Percentiles rank a stretch among this genome's conserved stretches.
These are phyloP conservation scores for Crithidia sp. DNA, from an alignment of 208 protist species.

Conservation along the genomic window DNA sequence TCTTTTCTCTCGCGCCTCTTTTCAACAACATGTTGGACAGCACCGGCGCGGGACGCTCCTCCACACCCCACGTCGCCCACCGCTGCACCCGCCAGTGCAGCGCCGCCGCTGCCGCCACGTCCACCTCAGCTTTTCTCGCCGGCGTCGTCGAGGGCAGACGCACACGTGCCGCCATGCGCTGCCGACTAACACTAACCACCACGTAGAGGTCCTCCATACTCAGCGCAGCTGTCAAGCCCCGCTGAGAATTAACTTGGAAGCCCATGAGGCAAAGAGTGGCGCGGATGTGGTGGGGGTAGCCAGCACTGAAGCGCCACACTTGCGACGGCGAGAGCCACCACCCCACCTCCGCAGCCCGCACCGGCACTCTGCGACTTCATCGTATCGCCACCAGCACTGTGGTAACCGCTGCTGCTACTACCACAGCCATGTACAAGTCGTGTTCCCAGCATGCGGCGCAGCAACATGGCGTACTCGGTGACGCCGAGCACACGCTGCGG, in stretches of 20 bases:
- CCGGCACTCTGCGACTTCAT: background rate
- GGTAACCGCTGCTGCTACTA: background rate
- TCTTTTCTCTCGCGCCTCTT: too few relatives aligned
- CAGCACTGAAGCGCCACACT: slow-evolving; percentile 57
- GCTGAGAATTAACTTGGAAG: slow-evolving; percentile 58
- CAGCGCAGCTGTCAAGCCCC: slow-evolving; percentile 41
- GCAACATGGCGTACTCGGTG: slow-evolving; percentile 63
- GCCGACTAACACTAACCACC: slow-evolving; percentile 54
- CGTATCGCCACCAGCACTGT: background rate
- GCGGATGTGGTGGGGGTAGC: slow-evolving; percentile 48
- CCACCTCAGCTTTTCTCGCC: background rate
- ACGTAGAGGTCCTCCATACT: slow-evolving; percentile 72
- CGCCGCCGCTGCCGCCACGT: background rate
- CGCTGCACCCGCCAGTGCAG: slow-evolving; percentile 4
- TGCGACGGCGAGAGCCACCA: slow-evolving; percentile 66
- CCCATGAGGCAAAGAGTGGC: slow-evolving; percentile 55
- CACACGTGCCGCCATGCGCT: slow-evolving; percentile 7
- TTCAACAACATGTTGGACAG: background rate
- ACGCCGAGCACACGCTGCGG: slow-evolving; percentile 49
- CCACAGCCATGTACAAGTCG: slow-evolving; percentile 1
- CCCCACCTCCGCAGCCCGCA: slow-evolving; percentile 13
- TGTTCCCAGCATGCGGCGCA: slow-evolving; percentile 42
- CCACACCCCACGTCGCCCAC: slow-evolving; percentile 14
- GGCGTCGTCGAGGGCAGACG: too few relatives aligned
- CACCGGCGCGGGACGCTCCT: background rate